Evolutionary conservation across 2,329 filamentous ascomycete genomes (phyloP).

Genomic region (Teratosphaeria viscida): DNA sequence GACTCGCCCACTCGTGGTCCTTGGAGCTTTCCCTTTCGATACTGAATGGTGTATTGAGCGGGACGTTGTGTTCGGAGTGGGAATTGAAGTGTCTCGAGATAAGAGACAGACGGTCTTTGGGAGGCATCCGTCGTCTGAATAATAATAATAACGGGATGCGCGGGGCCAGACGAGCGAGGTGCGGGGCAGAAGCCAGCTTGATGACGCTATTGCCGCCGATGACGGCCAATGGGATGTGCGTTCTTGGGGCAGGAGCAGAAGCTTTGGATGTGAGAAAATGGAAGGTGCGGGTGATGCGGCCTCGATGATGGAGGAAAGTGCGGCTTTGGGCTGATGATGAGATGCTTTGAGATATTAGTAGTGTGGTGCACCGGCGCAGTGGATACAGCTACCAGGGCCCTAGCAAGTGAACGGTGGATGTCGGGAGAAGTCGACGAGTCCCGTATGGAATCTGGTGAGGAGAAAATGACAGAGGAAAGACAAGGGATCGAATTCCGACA

Average conservation of each 20-base stretch:
- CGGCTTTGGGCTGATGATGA: not conserved
- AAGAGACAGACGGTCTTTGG: slow-evolving; percentile 36
- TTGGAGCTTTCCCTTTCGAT: slow-evolving; percentile 40
- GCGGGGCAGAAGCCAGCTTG: slow-evolving; percentile 11
- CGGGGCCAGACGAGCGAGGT: slow-evolving; percentile 7
- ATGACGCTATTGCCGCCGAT: slow-evolving; percentile 4
- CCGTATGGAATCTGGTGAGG: not conserved
- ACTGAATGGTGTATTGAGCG: slow-evolving; percentile 54
- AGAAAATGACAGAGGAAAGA: not conserved
- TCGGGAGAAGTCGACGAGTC: not conserved
- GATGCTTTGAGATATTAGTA: not conserved
- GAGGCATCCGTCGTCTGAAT: slow-evolving; percentile 38
- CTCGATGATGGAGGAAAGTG: not conserved
- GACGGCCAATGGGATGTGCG: not conserved
- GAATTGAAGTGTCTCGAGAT: slow-evolving; percentile 52
- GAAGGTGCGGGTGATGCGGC: not conserved
- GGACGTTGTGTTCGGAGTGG: slow-evolving; percentile 39
- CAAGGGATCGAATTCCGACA: not conserved
- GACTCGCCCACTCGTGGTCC: slow-evolving; percentile 8
- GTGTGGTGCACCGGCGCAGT: not conserved
- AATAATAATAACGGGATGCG: slow-evolving; percentile 2
- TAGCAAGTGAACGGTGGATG: not conserved
- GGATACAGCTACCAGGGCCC: not conserved
- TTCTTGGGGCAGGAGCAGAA: not conserved
- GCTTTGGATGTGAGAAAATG: not conserved